Percentiles rank a stretch among this genome's conserved stretches.
phyloP scores from a whole-genome alignment of 805 yeast species.

The Metschnikowia chrysomelidarum region DNA sequence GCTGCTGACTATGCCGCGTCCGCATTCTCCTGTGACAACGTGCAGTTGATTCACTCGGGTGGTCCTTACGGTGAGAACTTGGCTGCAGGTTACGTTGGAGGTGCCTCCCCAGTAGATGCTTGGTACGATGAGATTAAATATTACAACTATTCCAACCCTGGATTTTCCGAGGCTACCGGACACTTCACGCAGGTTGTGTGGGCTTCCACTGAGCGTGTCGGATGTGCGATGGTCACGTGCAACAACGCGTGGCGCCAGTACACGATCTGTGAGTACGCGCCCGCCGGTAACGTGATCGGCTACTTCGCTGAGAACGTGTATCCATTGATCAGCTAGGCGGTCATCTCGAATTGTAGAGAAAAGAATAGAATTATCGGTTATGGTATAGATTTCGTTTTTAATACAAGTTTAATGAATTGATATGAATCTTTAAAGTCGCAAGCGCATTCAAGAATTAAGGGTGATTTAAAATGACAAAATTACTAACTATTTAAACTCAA shows the following conservation, averaged over 20 bases:
- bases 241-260: conserved; percentile 52
- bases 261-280: conserved; percentile 67
- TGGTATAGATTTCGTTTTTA: too few species aligned
- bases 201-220: conserved; percentile 58
- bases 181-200: conserved; percentile 80
- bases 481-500: too few species aligned
- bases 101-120: conserved; percentile 58
- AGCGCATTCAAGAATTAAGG: background rate
- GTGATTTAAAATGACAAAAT: background rate
- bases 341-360: too few species aligned
- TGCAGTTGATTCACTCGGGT: conserved; percentile 59
- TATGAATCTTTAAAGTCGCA: background rate
- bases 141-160: conserved; percentile 55
- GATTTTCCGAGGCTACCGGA: conserved; percentile 55
- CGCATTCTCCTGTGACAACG: conserved; percentile 53
- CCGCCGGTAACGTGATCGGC: conserved; percentile 50
- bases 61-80: conserved; percentile 76
- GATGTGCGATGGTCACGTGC: conserved; percentile 61
- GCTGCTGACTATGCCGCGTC: conserved; percentile 47
- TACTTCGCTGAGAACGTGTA: conserved; percentile 46
- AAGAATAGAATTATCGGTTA: too few species aligned
- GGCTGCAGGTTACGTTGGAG: conserved; percentile 64
- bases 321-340: conserved; percentile 19
- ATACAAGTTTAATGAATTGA: background rate
- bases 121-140: conserved; percentile 68